Evolutionary conservation across 768 basidiomycete genomes (phyloP).

Genomic region (Agaricus blazei): DNA sequence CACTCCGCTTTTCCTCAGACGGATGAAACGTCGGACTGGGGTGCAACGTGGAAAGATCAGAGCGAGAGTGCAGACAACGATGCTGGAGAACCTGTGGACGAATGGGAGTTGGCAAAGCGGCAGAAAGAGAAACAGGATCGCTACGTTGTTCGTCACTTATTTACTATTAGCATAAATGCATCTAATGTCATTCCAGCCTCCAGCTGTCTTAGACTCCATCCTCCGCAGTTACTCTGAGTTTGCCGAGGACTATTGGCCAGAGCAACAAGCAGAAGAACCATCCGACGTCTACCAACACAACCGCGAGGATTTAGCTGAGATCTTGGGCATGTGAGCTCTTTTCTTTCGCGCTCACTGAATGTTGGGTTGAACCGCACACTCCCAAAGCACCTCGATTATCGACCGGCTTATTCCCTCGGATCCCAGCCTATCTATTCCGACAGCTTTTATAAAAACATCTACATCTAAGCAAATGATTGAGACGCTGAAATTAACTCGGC

Average conservation of each 20-base stretch:
- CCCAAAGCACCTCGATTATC: slow-evolving; percentile 32
- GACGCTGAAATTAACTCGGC: slow-evolving; percentile 60
- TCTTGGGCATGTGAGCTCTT: slow-evolving; percentile 57
- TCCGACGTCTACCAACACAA: background rate
- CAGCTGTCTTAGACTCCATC: slow-evolving; percentile 57
- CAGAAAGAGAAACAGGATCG: slow-evolving; percentile 56
- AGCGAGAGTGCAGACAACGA: slow-evolving; percentile 15
- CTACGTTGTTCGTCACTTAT: slow-evolving; percentile 51
- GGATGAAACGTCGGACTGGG: slow-evolving; percentile 31
- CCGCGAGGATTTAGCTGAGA: slow-evolving; percentile 12
- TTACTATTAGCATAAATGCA: slow-evolving; percentile 15
- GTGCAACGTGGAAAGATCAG: slow-evolving; percentile 32
- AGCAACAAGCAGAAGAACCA: slow-evolving; percentile 1
- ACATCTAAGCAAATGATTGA: slow-evolving; percentile 55
- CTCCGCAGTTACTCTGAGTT: slow-evolving; percentile 50
- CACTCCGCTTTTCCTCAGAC: slow-evolving; percentile 17
- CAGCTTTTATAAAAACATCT: slow-evolving; percentile 50
- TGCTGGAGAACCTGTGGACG: slow-evolving; percentile 39
- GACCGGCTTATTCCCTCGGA: slow-evolving; percentile 46
- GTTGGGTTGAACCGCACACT: background rate
- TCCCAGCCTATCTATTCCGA: slow-evolving; percentile 41
- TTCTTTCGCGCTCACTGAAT: background rate
- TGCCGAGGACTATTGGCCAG: slow-evolving; percentile 49
- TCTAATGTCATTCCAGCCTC: slow-evolving; percentile 44
- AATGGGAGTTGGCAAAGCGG: slow-evolving; percentile 62